Conservation (phyloP, 495 filamentous ascomycete genomes). For the Eremomyces bilateralis region DNA sequence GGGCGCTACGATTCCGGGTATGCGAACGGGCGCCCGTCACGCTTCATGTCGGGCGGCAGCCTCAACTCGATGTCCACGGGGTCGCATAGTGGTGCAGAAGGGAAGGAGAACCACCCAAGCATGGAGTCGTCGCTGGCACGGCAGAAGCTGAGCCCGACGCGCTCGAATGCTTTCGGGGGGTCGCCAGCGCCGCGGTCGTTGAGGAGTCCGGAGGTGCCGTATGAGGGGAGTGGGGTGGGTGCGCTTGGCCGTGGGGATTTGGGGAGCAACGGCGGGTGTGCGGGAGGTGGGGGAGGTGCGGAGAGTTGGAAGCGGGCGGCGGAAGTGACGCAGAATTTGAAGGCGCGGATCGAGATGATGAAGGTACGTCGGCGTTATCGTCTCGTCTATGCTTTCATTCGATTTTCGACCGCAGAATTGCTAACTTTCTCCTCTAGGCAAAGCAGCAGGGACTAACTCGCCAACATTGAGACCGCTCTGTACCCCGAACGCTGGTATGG, state of each 20-base stretch:
- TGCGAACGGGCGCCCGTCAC: not conserved
- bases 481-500: too few species aligned
- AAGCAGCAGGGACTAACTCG: too few species aligned
- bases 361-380: constrained; percentile 26
- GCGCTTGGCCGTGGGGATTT: constrained; percentile 9
- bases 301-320: constrained; percentile 96
- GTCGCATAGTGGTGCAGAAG: too few species aligned
- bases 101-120: constrained; percentile 38
- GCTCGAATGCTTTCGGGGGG: too few species aligned
- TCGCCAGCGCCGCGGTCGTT: too few species aligned
- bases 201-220: constrained; percentile 14
- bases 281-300: constrained; percentile 34
- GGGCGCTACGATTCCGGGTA: constrained; percentile 15
- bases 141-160: constrained; percentile 30
- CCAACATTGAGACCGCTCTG: too few species aligned
- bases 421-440: too few species aligned
- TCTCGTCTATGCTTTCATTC: not conserved
- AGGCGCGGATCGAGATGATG: constrained; percentile 85
- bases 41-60: not conserved
- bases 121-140: constrained; percentile 16
- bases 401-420: too few species aligned
- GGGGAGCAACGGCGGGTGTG: constrained; percentile 13
- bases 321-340: constrained; percentile 95
- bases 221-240: constrained; percentile 19
- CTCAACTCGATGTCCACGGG: constrained; percentile 4